A percentile compares a stretch with the other conserved stretches of the same genome.
Conservation (phyloP, 495 filamentous ascomycete genomes). For the Cercophora scortea region DNA sequence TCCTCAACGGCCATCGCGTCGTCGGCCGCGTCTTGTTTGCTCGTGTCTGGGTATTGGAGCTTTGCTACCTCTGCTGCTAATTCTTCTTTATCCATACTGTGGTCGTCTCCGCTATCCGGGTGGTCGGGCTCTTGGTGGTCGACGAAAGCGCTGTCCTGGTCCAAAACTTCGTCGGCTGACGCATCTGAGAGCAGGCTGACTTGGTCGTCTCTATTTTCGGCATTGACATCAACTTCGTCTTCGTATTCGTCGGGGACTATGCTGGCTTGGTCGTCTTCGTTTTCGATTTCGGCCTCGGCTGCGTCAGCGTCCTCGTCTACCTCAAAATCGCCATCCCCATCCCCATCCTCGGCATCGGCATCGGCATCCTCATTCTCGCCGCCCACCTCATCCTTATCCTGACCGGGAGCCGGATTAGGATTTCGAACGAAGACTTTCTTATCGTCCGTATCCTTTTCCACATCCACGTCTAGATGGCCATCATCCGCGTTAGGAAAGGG, state of each 20-base stretch:
- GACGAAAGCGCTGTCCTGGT: neutral
- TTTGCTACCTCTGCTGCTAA: neutral
- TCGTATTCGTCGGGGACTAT: neutral
- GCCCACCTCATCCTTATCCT: constrained; percentile 3
- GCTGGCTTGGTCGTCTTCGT: neutral
- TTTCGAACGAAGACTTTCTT: too few species aligned
- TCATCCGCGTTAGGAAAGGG: neutral
- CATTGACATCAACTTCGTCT: constrained; percentile 1
- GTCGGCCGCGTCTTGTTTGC: neutral
- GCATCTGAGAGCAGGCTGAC: neutral
- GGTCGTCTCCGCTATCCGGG: neutral
- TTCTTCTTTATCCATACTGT: constrained; percentile 7
- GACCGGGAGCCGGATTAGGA: neutral
- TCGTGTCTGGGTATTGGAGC: neutral
- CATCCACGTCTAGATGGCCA: neutral
- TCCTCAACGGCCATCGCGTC: constrained; percentile 1
- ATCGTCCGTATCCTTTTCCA: too few species aligned
- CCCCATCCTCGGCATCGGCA: neutral
- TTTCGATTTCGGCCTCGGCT: neutral
- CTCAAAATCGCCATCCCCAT: neutral
- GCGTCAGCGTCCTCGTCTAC: neutral
- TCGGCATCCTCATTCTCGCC: constrained; percentile 2
- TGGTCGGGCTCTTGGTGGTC: constrained; percentile 2
- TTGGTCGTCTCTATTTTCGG: constrained; percentile 3
- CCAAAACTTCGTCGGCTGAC: constrained; percentile 1